Percentiles rank a stretch among this genome's conserved stretches.
Evolutionary conservation across 1,139 yeast genomes (phyloP).

Genomic region (Suhomyces bribrorum): DNA sequence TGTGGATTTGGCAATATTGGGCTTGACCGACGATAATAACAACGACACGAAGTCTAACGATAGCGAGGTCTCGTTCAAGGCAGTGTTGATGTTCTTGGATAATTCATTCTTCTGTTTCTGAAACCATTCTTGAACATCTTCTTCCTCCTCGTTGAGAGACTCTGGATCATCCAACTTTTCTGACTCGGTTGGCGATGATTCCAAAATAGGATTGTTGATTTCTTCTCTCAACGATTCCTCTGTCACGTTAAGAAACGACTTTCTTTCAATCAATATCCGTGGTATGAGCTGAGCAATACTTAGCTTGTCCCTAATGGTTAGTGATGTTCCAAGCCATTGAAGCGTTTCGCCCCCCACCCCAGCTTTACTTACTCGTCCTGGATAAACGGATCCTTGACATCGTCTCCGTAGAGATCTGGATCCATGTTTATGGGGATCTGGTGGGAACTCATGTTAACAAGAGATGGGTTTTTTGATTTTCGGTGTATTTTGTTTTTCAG

Average conservation of each 20-base stretch:
- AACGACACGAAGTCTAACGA: slow-evolving; percentile 86
- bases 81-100: slow-evolving; percentile 56
- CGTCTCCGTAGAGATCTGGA: slow-evolving; percentile 29
- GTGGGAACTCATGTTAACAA: slow-evolving; percentile 4
- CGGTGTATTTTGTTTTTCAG: slow-evolving; percentile 7
- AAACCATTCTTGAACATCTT: slow-evolving; percentile 28
- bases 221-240: slow-evolving; percentile 57
- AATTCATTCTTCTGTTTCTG: slow-evolving; percentile 58
- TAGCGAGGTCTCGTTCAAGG: slow-evolving; percentile 85
- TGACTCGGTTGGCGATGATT: slow-evolving; percentile 5
- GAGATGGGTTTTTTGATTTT: neutral
- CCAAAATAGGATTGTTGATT: slow-evolving; percentile 26
- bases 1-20: slow-evolving; percentile 81
- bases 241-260: slow-evolving; percentile 48
- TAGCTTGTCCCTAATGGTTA: slow-evolving; percentile 35
- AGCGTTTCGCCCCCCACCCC: neutral
- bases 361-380: slow-evolving; percentile 39
- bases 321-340: slow-evolving; percentile 4
- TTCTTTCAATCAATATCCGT: slow-evolving; percentile 39
- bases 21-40: slow-evolving; percentile 76
- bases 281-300: slow-evolving; percentile 45
- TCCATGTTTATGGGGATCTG: slow-evolving; percentile 22
- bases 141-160: slow-evolving; percentile 9
- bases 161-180: slow-evolving; percentile 4
- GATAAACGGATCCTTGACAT: slow-evolving; percentile 38